Evolutionary conservation across 2,329 filamentous ascomycete genomes (phyloP).

Genomic region (Botrytis paeoniae): DNA sequence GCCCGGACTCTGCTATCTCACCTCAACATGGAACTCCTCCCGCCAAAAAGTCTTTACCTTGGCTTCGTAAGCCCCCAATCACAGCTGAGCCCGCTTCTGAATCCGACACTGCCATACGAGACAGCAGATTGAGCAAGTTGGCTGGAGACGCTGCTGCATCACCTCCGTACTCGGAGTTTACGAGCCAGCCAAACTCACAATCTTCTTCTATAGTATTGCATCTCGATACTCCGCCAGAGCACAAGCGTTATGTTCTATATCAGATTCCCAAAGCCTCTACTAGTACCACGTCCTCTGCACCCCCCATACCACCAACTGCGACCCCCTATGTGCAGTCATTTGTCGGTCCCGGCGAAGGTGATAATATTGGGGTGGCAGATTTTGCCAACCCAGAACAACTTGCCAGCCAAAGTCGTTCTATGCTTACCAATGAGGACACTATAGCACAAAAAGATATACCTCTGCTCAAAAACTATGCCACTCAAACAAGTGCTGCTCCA

Average conservation of each 20-base stretch:
- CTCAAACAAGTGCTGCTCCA: conserved; percentile 14
- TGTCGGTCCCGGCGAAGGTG: not conserved
- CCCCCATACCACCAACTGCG: not conserved
- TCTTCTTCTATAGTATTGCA: conserved; percentile 20
- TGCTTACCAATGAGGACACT: not conserved
- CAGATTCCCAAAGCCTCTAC: not conserved
- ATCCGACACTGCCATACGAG: not conserved
- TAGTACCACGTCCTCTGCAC: not conserved
- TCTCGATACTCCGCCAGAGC: conserved; percentile 18
- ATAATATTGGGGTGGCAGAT: not conserved
- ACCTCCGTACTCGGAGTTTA: conserved; percentile 15
- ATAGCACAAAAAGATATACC: not conserved
- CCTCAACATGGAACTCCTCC: not conserved
- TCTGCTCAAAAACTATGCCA: not conserved
- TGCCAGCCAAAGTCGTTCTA: not conserved
- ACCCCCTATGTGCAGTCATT: conserved; percentile 1
- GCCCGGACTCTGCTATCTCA: not conserved
- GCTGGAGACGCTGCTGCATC: conserved; percentile 17
- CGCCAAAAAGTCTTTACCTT: conserved; percentile 30
- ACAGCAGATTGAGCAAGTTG: not conserved
- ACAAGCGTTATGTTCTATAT: not conserved
- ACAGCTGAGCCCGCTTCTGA: conserved; percentile 19
- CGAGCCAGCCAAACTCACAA: conserved; percentile 10
- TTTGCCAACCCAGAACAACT: conserved; percentile 2
- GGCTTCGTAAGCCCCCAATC: conserved; percentile 30